Percentiles rank a stretch among this genome's conserved stretches.
phyloP scores from a whole-genome alignment of 2,329 filamentous ascomycete species.

The Arthrobotrys musiformis region DNA sequence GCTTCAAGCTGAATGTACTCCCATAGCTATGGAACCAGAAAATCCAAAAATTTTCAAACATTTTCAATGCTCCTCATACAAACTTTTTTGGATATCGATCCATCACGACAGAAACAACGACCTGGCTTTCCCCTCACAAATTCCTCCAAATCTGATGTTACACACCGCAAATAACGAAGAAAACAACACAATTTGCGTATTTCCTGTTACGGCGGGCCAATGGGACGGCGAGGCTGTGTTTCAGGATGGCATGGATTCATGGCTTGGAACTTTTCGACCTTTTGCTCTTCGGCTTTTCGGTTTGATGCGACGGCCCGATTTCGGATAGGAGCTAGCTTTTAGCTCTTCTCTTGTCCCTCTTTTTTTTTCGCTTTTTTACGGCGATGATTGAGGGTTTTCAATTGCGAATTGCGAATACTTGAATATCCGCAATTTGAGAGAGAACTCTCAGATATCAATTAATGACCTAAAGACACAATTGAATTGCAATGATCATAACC shows the following conservation, averaged over 20 bases:
- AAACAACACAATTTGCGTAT: constrained; percentile 41
- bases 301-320: constrained; percentile 16
- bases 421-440: no score
- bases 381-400: no score
- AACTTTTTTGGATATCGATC: neutral
- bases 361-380: neutral
- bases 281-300: neutral
- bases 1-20: constrained; percentile 3
- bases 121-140: constrained; percentile 26
- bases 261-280: no score
- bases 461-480: neutral
- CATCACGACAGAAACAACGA: constrained; percentile 12
- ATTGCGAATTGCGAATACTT: neutral
- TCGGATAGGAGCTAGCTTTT: constrained; percentile 5
- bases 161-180: constrained; percentile 52
- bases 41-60: neutral
- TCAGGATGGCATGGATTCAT: constrained; percentile 45
- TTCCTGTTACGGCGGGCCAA: constrained; percentile 6
- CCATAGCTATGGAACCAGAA: neutral
- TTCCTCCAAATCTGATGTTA: constrained; percentile 35
- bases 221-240: constrained; percentile 4
- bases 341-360: neutral
- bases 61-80: neutral
- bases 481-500: neutral
- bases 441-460: neutral